These are phyloP conservation scores for Clohesyomyces aquaticus DNA, from an alignment of 495 filamentous ascomycete genomes.

Conservation along the genomic window DNA sequence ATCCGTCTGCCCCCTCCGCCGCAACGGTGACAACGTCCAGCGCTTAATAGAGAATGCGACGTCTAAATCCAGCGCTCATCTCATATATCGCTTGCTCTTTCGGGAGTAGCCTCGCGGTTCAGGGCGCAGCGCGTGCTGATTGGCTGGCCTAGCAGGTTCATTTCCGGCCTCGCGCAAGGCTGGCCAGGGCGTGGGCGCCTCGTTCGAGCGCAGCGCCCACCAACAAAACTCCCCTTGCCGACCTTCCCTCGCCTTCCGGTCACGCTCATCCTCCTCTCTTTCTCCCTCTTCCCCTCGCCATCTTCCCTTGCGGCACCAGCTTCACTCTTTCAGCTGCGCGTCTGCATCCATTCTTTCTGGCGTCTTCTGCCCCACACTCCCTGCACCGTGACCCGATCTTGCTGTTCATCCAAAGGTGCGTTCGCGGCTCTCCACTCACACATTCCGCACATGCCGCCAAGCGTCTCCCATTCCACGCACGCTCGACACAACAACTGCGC, in stretches of 20 bases:
- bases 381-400: not conserved
- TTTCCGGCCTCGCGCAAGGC: no score
- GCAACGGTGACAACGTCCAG: no score
- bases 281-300: constrained; percentile 27
- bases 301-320: constrained; percentile 61
- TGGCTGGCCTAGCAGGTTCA: no score
- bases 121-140: no score
- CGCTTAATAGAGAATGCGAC: no score
- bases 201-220: no score
- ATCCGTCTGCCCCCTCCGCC: not conserved
- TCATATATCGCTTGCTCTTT: no score
- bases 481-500: constrained; percentile 5
- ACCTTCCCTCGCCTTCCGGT: constrained; percentile 44
- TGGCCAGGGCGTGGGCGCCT: no score
- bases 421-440: constrained; percentile 19
- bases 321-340: constrained; percentile 85
- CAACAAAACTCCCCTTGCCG: constrained; percentile 5
- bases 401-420: constrained; percentile 30
- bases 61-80: no score
- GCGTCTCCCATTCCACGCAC: not conserved
- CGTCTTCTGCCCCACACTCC: constrained; percentile 15
- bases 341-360: constrained; percentile 58
- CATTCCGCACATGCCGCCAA: constrained; percentile 41
- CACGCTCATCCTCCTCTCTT: constrained; percentile 34
- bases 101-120: no score